A percentile compares a stretch with the other conserved stretches of the same genome.
phyloP scores from a whole-genome alignment of 352 stramenopile genomes.

The Globisporangium solare region DNA sequence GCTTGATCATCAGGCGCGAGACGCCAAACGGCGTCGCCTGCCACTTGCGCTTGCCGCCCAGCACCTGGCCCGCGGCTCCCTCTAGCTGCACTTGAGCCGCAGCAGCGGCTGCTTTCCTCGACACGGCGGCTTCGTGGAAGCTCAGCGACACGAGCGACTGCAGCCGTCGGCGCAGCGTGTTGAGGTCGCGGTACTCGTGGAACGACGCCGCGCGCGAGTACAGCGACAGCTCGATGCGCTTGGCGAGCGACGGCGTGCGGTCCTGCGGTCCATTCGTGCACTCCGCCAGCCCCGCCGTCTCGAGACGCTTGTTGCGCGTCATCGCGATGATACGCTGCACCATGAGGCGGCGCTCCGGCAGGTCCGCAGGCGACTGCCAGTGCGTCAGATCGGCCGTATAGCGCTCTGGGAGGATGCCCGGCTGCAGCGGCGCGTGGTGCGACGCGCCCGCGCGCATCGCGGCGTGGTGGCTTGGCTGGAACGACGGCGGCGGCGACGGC shows the following conservation, averaged over 20 bases:
- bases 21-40: constrained; percentile 49
- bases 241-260: constrained; percentile 75
- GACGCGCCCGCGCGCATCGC: constrained; percentile 51
- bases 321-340: constrained; percentile 87
- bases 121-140: constrained; percentile 78
- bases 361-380: constrained; percentile 80
- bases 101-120: constrained; percentile 26
- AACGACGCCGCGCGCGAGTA: constrained; percentile 81
- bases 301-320: constrained; percentile 62
- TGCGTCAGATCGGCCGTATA: constrained; percentile 77
- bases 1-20: constrained; percentile 57
- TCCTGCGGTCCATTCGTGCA: constrained; percentile 11
- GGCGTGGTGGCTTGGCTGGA: constrained; percentile 9
- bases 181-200: constrained; percentile 81
- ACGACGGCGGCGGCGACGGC: no score
- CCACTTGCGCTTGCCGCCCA: constrained; percentile 51
- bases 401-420: constrained; percentile 59
- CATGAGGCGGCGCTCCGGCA: constrained; percentile 77
- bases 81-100: constrained; percentile 2
- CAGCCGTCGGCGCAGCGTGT: constrained; percentile 71
- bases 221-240: constrained; percentile 82
- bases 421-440: constrained; percentile 36
- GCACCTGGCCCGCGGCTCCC: constrained; percentile 9
- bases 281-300: constrained; percentile 7
- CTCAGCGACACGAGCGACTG: constrained; percentile 86